Base-by-base conservation (phyloP, 805 yeast species). In the Metschnikowia proteae region DNA sequence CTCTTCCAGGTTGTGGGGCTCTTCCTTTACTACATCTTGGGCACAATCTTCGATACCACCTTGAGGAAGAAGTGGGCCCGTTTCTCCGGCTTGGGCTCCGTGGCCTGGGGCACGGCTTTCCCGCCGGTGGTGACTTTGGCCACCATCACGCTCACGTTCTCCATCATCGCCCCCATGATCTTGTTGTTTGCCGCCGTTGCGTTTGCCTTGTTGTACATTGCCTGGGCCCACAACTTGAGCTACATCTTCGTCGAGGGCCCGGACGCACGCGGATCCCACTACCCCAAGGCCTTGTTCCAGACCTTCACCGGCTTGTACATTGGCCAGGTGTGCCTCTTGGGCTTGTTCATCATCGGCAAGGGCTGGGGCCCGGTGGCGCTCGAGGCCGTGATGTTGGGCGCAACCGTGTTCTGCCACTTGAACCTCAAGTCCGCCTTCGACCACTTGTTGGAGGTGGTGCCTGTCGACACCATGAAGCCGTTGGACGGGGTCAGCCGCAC, bases 291-390 rank as follows among this genome's bases (percentile, higher is more conserved):
- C 2, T 66, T 92, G 45, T 86, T 82, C 73, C 97, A 92, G 70
- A 84, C 95, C 0, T 77, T 92, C 63, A 83, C 84, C 34, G 99
- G 99, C 49, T 66, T 94, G 38, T 92, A 92, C 65, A 65, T 92
- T 39, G 96, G 96, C 35, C 91, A 92, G 67, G 68, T 90, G 23
- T 88, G 96, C 73, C 59, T 94, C 54, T 64, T 94, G 46, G 97
- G 97, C 47, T 67, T 94, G 48, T 91, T 89, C 63, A 87, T 81
- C 13, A 95, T 92, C 48, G 90, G 95, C 52, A 88, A 88, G 74
- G 86, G 95, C 37, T 92, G 97, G 97, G 98, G 97, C 39, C 96
- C 97, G 33, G 76, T 90, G 54, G 87, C 84, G 3, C 68, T 92
- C 46, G 88, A 86, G 64, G 83, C 81, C 1, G 74, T 91, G 45